Percentiles rank a stretch among this genome's conserved stretches.
Conservation (phyloP, 257 asterid genomes). For the Paraleonurus japonicus region DNA sequence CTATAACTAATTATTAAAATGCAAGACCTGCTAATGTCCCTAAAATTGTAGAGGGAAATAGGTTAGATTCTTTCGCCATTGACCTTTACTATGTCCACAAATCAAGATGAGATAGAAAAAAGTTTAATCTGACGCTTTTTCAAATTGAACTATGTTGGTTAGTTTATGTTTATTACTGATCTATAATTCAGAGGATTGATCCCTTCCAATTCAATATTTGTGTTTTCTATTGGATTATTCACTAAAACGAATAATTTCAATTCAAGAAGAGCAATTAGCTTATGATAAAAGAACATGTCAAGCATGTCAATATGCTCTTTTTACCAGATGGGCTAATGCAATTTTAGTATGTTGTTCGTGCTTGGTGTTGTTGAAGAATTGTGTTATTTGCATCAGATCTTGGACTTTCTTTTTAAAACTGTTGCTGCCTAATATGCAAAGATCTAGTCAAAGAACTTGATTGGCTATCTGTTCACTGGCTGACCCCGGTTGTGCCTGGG, state of each 20-base stretch:
- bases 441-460: background rate
- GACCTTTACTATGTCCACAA: background rate
- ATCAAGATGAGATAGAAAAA: background rate
- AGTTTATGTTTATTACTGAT: background rate
- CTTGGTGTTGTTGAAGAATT: background rate
- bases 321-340: slow-evolving; percentile 16
- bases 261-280: slow-evolving; percentile 9
- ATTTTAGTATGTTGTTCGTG: background rate
- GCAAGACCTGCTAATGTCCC: background rate
- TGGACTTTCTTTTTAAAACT: slow-evolving; percentile 1
- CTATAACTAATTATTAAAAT: too few species aligned
- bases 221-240: background rate
- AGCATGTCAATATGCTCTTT: slow-evolving; percentile 1
- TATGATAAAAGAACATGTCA: slow-evolving; percentile 10
- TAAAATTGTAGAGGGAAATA: slow-evolving; percentile 1
- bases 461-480: background rate
- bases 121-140: background rate
- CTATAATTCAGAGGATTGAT: background rate
- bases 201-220: background rate
- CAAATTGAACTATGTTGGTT: background rate
- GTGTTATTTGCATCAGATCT: background rate
- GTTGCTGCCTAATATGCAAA: slow-evolving; percentile 13
- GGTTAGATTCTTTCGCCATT: slow-evolving; percentile 3
- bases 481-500: too few species aligned
- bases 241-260: background rate